Percentiles rank a stretch among this genome's conserved stretches.
These are phyloP conservation scores for Adenanthera pavonina DNA, from an alignment of 306 rosid species.

Conservation along the genomic window DNA sequence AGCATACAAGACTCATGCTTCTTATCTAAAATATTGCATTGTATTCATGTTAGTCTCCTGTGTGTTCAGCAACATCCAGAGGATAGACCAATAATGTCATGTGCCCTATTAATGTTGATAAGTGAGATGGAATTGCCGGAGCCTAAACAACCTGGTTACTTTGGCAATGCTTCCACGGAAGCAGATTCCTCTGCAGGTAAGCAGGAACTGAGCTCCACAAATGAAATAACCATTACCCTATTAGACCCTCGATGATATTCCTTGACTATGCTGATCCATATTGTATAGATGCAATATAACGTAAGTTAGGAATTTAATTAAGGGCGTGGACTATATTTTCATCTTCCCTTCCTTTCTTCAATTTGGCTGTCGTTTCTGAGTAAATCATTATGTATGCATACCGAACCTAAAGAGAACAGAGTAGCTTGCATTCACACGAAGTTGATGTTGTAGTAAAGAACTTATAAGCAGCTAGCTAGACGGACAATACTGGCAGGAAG, in stretches of 20 bases:
- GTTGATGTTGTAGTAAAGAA: neutral
- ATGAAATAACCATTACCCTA: slow-evolving; percentile 48
- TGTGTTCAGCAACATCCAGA: slow-evolving; percentile 69
- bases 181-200: slow-evolving; percentile 44
- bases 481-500: neutral
- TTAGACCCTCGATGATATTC: slow-evolving; percentile 53
- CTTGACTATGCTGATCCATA: slow-evolving; percentile 10
- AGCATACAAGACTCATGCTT: slow-evolving; percentile 38
- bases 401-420: slow-evolving; percentile 6
- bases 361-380: neutral
- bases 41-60: slow-evolving; percentile 67
- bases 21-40: slow-evolving; percentile 49
- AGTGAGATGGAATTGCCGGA: slow-evolving; percentile 53
- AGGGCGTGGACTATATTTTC: slow-evolving; percentile 15
- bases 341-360: slow-evolving; percentile 3
- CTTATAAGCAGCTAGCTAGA: neutral
- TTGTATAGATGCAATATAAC: slow-evolving; percentile 7
- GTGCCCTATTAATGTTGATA: slow-evolving; percentile 56
- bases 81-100: slow-evolving; percentile 53
- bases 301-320: slow-evolving; percentile 9
- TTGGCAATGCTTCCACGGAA: slow-evolving; percentile 34
- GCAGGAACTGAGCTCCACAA: slow-evolving; percentile 46
- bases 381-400: neutral
- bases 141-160: slow-evolving; percentile 67
- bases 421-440: neutral